These are phyloP conservation scores for Backusella westeae DNA, from an alignment of 192 early-diverging fungal species.

Conservation along the genomic window DNA sequence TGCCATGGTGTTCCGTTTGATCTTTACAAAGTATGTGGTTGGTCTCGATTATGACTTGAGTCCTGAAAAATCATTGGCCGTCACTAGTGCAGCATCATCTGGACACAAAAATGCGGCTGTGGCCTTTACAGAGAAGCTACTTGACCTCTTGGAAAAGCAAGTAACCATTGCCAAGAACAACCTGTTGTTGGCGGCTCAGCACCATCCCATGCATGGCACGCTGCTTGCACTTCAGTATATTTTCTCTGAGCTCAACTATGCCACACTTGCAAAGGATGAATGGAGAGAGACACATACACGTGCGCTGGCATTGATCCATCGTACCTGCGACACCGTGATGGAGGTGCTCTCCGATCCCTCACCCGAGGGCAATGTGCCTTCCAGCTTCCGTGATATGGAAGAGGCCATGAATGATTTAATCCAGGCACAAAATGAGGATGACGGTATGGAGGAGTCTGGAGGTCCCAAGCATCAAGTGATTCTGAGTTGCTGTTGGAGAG, in stretches of 20 bases:
- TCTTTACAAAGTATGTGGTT: constrained; percentile 78
- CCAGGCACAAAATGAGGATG: constrained; percentile 40
- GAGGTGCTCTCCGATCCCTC: constrained; percentile 74
- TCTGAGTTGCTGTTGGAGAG: constrained; percentile 89
- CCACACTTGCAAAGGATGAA: constrained; percentile 40
- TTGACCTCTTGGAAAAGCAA: constrained; percentile 49
- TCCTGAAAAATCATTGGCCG: neutral
- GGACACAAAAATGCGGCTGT: neutral
- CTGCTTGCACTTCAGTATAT: constrained; percentile 54
- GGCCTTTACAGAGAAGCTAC: constrained; percentile 41
- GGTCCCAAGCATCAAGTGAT: constrained; percentile 82
- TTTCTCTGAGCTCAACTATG: constrained; percentile 61
- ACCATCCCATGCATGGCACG: constrained; percentile 56
- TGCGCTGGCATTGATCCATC: constrained; percentile 48
- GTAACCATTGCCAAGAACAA: constrained; percentile 45
- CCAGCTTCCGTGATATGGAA: constrained; percentile 72
- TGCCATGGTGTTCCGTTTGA: constrained; percentile 71
- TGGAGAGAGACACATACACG: constrained; percentile 54
- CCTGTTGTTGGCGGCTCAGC: constrained; percentile 49
- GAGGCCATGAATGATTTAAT: constrained; percentile 51
- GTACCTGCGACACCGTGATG: constrained; percentile 59
- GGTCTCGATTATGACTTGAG: constrained; percentile 42
- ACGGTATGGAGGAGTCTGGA: constrained; percentile 39
- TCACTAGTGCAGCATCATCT: neutral
- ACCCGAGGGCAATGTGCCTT: constrained; percentile 89